These are phyloP conservation scores for Cystobasidium onofrii DNA, from an alignment of 768 basidiomycete species.

Conservation along the genomic window DNA sequence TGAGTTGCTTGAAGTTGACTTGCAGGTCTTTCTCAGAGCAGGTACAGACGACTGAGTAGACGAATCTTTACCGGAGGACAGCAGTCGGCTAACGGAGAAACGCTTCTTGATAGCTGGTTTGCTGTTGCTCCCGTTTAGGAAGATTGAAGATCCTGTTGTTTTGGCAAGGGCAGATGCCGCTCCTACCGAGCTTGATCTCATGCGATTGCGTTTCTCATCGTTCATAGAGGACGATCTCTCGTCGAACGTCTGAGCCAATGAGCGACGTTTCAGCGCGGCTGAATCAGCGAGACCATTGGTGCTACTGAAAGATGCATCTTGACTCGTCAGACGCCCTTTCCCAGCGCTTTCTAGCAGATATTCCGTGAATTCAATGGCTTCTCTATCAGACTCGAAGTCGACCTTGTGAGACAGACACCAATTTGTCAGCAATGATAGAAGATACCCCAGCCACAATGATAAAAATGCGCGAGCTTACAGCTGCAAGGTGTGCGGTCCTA, in stretches of 20 bases:
- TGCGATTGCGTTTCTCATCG: background rate
- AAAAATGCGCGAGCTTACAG: background rate
- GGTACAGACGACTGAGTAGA: background rate
- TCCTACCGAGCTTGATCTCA: conserved; percentile 7
- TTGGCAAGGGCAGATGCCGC: background rate
- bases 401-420: too few relatives aligned
- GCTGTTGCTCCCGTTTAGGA: background rate
- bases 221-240: background rate
- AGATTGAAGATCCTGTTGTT: too few relatives aligned
- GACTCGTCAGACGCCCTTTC: conserved; percentile 38
- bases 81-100: conserved; percentile 21
- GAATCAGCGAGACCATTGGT: background rate
- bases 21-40: background rate
- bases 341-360: conserved; percentile 37
- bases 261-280: conserved; percentile 7
- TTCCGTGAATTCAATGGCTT: conserved; percentile 35
- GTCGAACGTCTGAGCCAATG: conserved; percentile 4
- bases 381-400: conserved; percentile 18
- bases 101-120: conserved; percentile 23
- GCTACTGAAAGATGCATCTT: conserved; percentile 36
- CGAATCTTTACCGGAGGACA: background rate
- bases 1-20: background rate
- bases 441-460: too few relatives aligned
- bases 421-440: too few relatives aligned
- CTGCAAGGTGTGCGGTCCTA: background rate